These are phyloP conservation scores for Panaeolus papilionaceus DNA, from an alignment of 768 basidiomycete species.

Conservation along the genomic window DNA sequence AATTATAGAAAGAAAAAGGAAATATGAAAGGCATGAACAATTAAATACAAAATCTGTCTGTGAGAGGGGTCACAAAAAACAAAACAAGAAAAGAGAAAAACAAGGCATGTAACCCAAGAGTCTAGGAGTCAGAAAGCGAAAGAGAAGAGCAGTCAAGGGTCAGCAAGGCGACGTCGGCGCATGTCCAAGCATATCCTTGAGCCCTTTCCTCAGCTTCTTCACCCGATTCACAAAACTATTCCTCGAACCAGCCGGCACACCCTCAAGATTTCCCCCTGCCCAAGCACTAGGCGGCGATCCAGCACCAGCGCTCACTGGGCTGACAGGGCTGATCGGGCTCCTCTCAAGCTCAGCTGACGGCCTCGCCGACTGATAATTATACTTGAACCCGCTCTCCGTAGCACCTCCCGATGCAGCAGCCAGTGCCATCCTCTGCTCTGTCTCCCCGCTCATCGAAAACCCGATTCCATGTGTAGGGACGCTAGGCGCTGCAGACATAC, in stretches of 20 bases:
- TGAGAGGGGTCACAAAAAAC: neutral
- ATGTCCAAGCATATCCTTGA: conserved; percentile 37
- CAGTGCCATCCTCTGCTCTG: conserved; percentile 61
- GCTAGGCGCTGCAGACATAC: conserved; percentile 13
- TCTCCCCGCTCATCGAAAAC: conserved; percentile 66
- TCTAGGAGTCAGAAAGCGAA: neutral
- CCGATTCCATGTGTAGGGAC: conserved; percentile 37
- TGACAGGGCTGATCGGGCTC: conserved; percentile 9
- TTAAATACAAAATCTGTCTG: neutral
- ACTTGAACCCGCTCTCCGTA: conserved; percentile 22
- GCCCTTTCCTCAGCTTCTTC: conserved; percentile 37
- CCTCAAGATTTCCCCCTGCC: neutral
- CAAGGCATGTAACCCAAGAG: neutral
- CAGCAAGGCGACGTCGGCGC: conserved; percentile 2
- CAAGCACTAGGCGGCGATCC: conserved; percentile 10
- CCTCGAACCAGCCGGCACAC: conserved; percentile 10
- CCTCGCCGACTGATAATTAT: conserved; percentile 13
- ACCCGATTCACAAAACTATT: conserved; percentile 33
- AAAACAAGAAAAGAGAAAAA: neutral
- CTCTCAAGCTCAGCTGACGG: conserved; percentile 21
- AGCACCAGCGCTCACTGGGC: conserved; percentile 14
- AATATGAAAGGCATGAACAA: conserved; percentile 1
- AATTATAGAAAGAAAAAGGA: neutral
- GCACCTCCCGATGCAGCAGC: conserved; percentile 34
- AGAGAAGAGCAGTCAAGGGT: neutral